Conservation (phyloP, 768 basidiomycete genomes). For the Infundibulicybe gibba region DNA sequence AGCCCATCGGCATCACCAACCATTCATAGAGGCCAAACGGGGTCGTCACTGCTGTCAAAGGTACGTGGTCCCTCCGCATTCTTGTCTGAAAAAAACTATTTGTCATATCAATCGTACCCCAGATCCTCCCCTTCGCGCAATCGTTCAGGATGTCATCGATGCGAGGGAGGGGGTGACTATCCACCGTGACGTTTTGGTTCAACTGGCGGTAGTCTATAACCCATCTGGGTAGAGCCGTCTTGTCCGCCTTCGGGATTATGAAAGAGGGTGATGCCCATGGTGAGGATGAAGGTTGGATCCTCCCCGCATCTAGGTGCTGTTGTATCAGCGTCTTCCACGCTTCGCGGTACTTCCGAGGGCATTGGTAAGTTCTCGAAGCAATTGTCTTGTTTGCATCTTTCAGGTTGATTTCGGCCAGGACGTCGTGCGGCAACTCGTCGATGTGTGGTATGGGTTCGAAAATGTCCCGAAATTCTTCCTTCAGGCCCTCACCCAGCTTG, state of each 20-base stretch:
- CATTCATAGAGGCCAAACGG: slow-evolving; percentile 36
- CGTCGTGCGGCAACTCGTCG: no score
- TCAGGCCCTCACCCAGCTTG: no score
- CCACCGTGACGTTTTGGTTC: slow-evolving; percentile 16
- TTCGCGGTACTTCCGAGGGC: slow-evolving; percentile 21
- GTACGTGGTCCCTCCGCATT: slow-evolving; percentile 21
- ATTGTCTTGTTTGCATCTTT: no score
- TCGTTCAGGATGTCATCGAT: slow-evolving; percentile 27
- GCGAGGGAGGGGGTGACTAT: slow-evolving; percentile 17
- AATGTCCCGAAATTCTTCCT: no score
- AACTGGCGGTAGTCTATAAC: slow-evolving; percentile 22
- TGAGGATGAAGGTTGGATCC: slow-evolving; percentile 19
- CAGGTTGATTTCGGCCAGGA: no score
- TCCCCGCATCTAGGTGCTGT: slow-evolving; percentile 24
- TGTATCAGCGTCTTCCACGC: slow-evolving; percentile 24
- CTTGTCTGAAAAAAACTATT: slow-evolving; percentile 35
- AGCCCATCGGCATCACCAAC: slow-evolving; percentile 37
- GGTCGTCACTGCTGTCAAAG: slow-evolving; percentile 28
- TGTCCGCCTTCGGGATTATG: slow-evolving; percentile 22
- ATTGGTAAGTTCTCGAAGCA: no score
- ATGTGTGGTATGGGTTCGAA: no score
- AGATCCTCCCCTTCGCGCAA: slow-evolving; percentile 31
- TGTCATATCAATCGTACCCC: slow-evolving; percentile 35
- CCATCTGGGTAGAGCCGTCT: slow-evolving; percentile 13
- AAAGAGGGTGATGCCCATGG: slow-evolving; percentile 25